These are phyloP conservation scores for Rubus idaeus DNA, from an alignment of 306 rosid genomes.

Conservation along the genomic window DNA sequence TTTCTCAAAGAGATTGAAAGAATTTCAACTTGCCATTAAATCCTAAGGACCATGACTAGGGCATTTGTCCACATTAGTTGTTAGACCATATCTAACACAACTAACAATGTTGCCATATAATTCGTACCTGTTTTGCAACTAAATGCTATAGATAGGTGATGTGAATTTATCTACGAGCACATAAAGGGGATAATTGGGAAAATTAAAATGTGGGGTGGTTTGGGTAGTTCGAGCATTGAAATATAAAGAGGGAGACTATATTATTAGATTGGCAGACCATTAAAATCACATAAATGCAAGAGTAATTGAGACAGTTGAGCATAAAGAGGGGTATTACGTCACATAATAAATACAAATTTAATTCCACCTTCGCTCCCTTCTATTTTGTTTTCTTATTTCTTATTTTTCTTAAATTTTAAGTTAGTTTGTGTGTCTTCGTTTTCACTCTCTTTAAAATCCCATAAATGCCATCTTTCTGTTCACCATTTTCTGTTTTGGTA, in stretches of 20 bases:
- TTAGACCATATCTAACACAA: neutral
- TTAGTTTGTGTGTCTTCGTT: slow-evolving; percentile 18
- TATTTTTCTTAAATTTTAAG: slow-evolving; percentile 16
- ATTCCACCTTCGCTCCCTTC: slow-evolving; percentile 29
- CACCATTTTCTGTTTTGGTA: slow-evolving; percentile 24
- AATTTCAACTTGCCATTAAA: neutral
- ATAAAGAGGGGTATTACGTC: slow-evolving; percentile 60
- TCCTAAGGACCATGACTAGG: neutral
- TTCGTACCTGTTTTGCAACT: slow-evolving; percentile 1
- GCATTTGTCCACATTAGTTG: neutral
- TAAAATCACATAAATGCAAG: slow-evolving; percentile 76
- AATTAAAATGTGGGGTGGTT: slow-evolving; percentile 40
- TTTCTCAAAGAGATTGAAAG: too few relatives aligned
- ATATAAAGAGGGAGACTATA: slow-evolving; percentile 35
- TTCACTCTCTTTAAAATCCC: slow-evolving; percentile 26
- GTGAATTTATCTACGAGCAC: slow-evolving; percentile 21
- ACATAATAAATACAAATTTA: slow-evolving; percentile 62
- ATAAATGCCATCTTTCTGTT: slow-evolving; percentile 32
- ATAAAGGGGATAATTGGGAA: slow-evolving; percentile 37
- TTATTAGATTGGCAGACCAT: slow-evolving; percentile 57
- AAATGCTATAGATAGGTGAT: slow-evolving; percentile 6
- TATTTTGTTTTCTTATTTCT: slow-evolving; percentile 12
- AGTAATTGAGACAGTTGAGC: slow-evolving; percentile 83
- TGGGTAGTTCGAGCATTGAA: slow-evolving; percentile 71
- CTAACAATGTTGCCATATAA: slow-evolving; percentile 8